phyloP scores from a whole-genome alignment of 2,329 filamentous ascomycete species.

The Diaporthe longicolla region DNA sequence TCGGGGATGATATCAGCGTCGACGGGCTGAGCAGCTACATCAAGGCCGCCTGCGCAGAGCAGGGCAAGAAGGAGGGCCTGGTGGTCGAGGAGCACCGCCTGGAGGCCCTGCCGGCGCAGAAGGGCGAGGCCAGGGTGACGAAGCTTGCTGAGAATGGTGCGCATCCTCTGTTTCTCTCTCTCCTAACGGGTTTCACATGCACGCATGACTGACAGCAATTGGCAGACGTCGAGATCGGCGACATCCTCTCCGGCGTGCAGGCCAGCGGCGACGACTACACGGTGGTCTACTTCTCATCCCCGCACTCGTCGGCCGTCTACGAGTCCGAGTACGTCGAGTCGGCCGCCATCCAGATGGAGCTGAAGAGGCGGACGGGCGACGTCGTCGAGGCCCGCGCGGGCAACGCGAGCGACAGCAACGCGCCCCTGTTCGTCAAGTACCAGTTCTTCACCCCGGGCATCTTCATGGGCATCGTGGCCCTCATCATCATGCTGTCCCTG shows the following conservation, averaged over 20 bases:
- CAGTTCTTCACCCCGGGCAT: constrained; percentile 95
- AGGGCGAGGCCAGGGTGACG: constrained; percentile 60
- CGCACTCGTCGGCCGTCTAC: constrained; percentile 66
- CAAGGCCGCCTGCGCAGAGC: constrained; percentile 59
- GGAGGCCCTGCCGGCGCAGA: constrained; percentile 54
- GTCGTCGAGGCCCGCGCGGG: constrained; percentile 49
- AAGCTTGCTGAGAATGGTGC: constrained; percentile 64
- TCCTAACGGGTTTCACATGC: constrained; percentile 42
- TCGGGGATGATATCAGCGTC: constrained; percentile 62
- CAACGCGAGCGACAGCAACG: constrained; percentile 58
- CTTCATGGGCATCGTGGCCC: constrained; percentile 86
- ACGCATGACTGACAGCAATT: not conserved
- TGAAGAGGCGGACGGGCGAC: constrained; percentile 72
- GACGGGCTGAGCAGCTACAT: constrained; percentile 55
- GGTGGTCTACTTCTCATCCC: constrained; percentile 78
- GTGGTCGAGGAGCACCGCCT: constrained; percentile 59
- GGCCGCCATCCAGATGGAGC: constrained; percentile 72
- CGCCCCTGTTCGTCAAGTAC: constrained; percentile 88
- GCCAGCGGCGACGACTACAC: constrained; percentile 71
- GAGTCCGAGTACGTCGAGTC: constrained; percentile 74
- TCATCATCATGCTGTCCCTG: constrained; percentile 81
- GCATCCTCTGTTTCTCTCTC: constrained; percentile 36
- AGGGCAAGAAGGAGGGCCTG: constrained; percentile 51
- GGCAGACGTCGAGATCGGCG: constrained; percentile 66
- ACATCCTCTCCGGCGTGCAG: constrained; percentile 57